Base-by-base conservation (phyloP, 192 early-diverging fungal species). In the Coemansia sp. region DNA sequence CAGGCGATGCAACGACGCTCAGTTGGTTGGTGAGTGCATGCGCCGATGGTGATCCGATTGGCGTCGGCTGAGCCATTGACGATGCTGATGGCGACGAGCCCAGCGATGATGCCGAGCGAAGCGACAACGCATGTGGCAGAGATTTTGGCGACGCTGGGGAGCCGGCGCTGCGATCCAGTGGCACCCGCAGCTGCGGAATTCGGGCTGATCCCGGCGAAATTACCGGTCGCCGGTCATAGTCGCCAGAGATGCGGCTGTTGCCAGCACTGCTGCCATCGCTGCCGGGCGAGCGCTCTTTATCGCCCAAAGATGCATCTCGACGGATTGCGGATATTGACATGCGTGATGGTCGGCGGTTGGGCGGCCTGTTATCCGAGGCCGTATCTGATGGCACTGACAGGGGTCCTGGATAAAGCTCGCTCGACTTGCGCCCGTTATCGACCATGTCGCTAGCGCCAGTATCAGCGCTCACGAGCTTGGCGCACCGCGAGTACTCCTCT, bases 31-130 rank as follows among this genome's bases (percentile, higher is more conserved):
- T 50, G n/a, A 27, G 29, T 8, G 38, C 41, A 15, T 52, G 60
- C 7, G 41, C n/a, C 26, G 61, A 38, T 7, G 67, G 67, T 4
- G 73, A 65, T 1, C 55, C 53, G 4, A 69, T 26, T 1, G 73
- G 62, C 21, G 66, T 58, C 5, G 57, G 54, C 40, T 57, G 67
- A 5, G 48, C 8, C 1, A 50, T 35, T 26, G 73, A 65, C 21
- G 42, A 15, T n/a, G 66, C 31, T 17, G 66, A 69, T 23, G 60
- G 56, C 60, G 60, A 63, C 1, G 73, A 69, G 17, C 39, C 65
- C 1, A 58, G 14, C 5, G 66, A 69, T 14, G 72, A 61, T 20
- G 49, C 44, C 3, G 73, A 47, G 4, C 45, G 62, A 12, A 75
- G 7, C 10, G 73, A 65, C 31, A 65, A 28, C 4, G 54, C 59